Evolutionary conservation across 257 asterid genomes (phyloP).

Genomic region (Anisodus tanguticus): DNA sequence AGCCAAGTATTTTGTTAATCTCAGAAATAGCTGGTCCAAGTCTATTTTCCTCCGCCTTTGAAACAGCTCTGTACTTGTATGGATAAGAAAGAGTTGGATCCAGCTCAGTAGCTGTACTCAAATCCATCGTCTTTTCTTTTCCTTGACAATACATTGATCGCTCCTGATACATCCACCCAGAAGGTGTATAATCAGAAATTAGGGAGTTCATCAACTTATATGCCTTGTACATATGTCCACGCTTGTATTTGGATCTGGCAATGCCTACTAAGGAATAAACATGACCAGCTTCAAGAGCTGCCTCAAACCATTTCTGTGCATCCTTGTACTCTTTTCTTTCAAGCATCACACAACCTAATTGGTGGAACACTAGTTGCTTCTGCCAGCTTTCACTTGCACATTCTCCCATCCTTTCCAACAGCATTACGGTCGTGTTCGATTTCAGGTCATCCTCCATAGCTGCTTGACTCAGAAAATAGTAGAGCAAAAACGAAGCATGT

Average conservation of each 20-base stretch:
- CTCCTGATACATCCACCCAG: conserved; percentile 99
- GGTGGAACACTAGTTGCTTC: conserved; percentile 81
- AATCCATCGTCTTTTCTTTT: conserved; percentile 72
- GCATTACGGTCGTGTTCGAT: conserved; percentile 81
- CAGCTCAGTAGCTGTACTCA: conserved; percentile 75
- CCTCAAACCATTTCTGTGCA: conserved; percentile 89
- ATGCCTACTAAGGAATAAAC: conserved; percentile 78
- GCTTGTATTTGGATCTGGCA: conserved; percentile 80
- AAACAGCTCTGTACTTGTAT: conserved; percentile 73
- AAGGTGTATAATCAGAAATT: conserved; percentile 62
- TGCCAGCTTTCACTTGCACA: conserved; percentile 81
- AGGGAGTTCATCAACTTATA: conserved; percentile 78
- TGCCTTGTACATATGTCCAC: conserved; percentile 87
- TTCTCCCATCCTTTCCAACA: conserved; percentile 82
- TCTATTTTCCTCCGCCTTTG: conserved; percentile 62
- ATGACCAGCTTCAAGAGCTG: conserved; percentile 74
- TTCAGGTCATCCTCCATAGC: conserved; percentile 86
- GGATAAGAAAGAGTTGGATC: conserved; percentile 94
- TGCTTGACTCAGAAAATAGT: conserved; percentile 73
- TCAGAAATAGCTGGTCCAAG: conserved; percentile 72
- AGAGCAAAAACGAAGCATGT: conserved; percentile 81
- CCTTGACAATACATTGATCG: conserved; percentile 76
- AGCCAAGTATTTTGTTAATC: conserved; percentile 71
- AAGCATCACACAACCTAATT: conserved; percentile 91
- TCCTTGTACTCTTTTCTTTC: conserved; percentile 88